These are phyloP conservation scores for Ustilago trichophora DNA, from an alignment of 1,284 basidiomycete genomes.

Conservation along the genomic window DNA sequence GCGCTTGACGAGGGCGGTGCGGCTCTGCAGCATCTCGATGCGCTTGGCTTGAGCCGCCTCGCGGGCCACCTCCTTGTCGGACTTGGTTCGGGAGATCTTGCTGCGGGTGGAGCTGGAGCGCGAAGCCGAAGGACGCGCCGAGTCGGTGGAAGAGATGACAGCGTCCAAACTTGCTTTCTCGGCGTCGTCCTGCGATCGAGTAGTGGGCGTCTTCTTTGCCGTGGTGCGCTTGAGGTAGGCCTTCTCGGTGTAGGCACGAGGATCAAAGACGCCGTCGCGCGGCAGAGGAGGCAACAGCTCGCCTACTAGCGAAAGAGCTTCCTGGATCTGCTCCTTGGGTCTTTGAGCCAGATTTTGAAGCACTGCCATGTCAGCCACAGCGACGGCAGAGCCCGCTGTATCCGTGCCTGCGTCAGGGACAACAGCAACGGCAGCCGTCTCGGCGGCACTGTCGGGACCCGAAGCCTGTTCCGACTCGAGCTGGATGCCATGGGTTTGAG, in stretches of 20 bases:
- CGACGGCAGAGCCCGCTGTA: constrained; percentile 38
- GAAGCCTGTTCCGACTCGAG: constrained; percentile 38
- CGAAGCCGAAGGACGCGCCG: constrained; percentile 11
- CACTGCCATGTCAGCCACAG: constrained; percentile 82
- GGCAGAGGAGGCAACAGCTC: constrained; percentile 63
- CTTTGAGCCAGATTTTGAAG: constrained; percentile 96
- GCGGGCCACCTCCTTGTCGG: constrained; percentile 50
- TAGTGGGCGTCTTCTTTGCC: constrained; percentile 7
- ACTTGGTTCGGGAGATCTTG: constrained; percentile 28
- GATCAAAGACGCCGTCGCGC: constrained; percentile 89
- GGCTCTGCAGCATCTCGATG: constrained; percentile 53
- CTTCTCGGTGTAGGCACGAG: constrained; percentile 87
- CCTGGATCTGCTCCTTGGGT: constrained; percentile 77
- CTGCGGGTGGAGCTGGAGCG: constrained; percentile 18
- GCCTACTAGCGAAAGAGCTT: constrained; percentile 58
- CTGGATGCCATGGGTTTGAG: constrained; percentile 24
- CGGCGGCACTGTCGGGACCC: constrained; percentile 29
- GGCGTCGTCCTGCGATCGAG: constrained; percentile 1
- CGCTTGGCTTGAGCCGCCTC: constrained; percentile 54
- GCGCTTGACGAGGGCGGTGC: constrained; percentile 53
- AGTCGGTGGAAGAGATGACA: background rate
- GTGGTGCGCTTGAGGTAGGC: constrained; percentile 70
- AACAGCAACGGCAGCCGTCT: constrained; percentile 43
- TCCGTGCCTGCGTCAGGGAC: constrained; percentile 27
- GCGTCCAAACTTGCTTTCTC: constrained; percentile 6